Percentiles rank a stretch among this genome's conserved stretches.
Conservation (phyloP, 306 rosid species). For the Cucurbita ficifolia region DNA sequence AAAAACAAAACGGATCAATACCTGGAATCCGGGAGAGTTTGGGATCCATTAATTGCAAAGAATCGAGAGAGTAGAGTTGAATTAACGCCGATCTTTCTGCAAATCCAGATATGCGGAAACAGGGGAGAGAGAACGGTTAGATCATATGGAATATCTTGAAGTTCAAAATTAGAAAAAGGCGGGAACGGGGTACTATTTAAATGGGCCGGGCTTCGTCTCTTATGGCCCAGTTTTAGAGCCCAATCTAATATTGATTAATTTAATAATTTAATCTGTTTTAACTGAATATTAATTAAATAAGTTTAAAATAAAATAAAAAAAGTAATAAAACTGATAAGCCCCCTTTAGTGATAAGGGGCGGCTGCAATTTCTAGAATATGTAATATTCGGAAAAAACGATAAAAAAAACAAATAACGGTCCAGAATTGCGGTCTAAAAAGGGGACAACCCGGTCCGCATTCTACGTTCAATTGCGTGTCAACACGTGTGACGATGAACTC, state of each 20-base stretch:
- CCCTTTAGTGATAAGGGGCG: background rate
- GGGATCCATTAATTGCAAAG: slow-evolving; percentile 4
- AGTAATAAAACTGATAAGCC: background rate
- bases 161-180: background rate
- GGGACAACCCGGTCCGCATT: background rate
- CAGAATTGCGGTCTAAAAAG: background rate
- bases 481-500: background rate
- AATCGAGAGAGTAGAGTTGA: background rate
- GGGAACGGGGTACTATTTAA: background rate
- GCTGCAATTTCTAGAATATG: background rate
- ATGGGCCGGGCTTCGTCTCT: background rate
- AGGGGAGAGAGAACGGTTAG: background rate
- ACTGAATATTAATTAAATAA: background rate
- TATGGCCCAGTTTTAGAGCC: background rate
- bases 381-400: background rate
- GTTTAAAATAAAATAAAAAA: background rate
- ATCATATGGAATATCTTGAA: background rate
- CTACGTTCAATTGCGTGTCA: background rate
- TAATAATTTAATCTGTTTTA: background rate
- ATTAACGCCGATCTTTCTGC: background rate
- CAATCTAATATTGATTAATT: background rate
- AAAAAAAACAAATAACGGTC: background rate
- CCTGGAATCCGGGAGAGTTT: background rate
- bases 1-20: background rate
- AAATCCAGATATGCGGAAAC: background rate